These are phyloP conservation scores for Pseudoturritis turrita DNA, from an alignment of 345 rosid species.

Conservation along the genomic window DNA sequence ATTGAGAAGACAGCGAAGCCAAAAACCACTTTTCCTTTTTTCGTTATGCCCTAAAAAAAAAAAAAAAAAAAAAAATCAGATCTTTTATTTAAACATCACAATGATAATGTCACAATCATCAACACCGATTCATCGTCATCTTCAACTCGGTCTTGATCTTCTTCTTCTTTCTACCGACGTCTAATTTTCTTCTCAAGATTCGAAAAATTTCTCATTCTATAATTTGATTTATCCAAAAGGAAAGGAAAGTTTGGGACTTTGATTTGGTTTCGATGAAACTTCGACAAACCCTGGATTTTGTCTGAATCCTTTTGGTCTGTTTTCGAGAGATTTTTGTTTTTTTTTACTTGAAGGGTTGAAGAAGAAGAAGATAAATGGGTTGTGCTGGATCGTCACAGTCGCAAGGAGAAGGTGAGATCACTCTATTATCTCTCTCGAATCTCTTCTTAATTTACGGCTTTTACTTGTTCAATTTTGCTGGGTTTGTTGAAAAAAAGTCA, in stretches of 20 bases:
- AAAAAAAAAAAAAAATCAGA: not conserved
- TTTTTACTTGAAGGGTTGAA: conserved; percentile 2
- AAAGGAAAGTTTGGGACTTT: conserved; percentile 3
- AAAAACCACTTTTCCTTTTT: conserved; percentile 3
- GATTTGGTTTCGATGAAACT: conserved; percentile 27
- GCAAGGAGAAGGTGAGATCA: conserved; percentile 49
- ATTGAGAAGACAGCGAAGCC: conserved; percentile 32
- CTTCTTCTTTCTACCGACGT: conserved; percentile 16
- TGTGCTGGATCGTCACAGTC: conserved; percentile 76
- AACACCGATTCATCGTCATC: conserved; percentile 28
- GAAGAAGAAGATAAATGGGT: conserved; percentile 46
- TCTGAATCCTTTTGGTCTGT: conserved; percentile 19
- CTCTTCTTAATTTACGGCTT: not conserved
- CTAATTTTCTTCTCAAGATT: not conserved
- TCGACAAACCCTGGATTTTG: conserved; percentile 13
- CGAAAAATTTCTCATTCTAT: not conserved
- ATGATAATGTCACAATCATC: conserved; percentile 29
- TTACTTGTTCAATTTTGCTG: not conserved
- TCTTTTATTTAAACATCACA: conserved; percentile 14
- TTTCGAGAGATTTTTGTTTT: not conserved
- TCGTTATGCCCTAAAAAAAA: not conserved
- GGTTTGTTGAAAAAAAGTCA: not conserved
- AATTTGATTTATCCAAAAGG: not conserved
- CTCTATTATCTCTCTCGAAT: not conserved
- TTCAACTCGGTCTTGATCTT: conserved; percentile 25